Evolutionary conservation across 192 early-diverging fungal genomes (phyloP).

Genomic region (Dissophora ornata): DNA sequence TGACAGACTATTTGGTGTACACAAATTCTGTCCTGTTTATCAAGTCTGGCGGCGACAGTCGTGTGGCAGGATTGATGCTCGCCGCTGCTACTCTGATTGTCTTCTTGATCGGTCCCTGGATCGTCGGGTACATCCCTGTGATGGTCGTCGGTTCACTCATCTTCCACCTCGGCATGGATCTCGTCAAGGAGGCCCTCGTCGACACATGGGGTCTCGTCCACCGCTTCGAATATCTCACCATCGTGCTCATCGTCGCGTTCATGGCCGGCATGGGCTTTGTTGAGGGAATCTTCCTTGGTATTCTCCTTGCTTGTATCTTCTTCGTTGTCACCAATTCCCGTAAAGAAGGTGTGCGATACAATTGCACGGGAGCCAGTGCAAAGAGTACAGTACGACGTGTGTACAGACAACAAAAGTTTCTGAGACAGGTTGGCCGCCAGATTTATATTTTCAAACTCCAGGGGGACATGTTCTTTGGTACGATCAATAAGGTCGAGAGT

Average conservation of each 20-base stretch:
- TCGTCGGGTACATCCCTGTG: constrained; percentile 92
- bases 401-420: constrained; percentile 86
- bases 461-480: constrained; percentile 97
- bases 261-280: constrained; percentile 95
- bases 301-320: constrained; percentile 92
- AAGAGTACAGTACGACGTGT: constrained; percentile 89
- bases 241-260: constrained; percentile 82
- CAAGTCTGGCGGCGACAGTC: constrained; percentile 87
- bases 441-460: constrained; percentile 90
- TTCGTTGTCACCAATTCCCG: constrained; percentile 85
- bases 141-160: constrained; percentile 96
- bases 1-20: constrained; percentile 55
- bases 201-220: constrained; percentile 89
- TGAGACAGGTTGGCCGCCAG: constrained; percentile 83
- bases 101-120: constrained; percentile 83
- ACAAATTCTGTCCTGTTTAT: constrained; percentile 94
- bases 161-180: constrained; percentile 94
- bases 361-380: constrained; percentile 71
- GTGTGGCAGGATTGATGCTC: constrained; percentile 85
- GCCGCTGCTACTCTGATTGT: constrained; percentile 77
- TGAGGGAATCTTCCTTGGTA: constrained; percentile 93
- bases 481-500: constrained; percentile 82
- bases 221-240: constrained; percentile 91
- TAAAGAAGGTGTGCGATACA: constrained; percentile 69
- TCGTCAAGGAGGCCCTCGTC: constrained; percentile 88